Evolutionary conservation across 768 basidiomycete species (phyloP), one percentile per base, ranked within the genome.

Genomic region (Nevesoporus exiguus): DNA sequence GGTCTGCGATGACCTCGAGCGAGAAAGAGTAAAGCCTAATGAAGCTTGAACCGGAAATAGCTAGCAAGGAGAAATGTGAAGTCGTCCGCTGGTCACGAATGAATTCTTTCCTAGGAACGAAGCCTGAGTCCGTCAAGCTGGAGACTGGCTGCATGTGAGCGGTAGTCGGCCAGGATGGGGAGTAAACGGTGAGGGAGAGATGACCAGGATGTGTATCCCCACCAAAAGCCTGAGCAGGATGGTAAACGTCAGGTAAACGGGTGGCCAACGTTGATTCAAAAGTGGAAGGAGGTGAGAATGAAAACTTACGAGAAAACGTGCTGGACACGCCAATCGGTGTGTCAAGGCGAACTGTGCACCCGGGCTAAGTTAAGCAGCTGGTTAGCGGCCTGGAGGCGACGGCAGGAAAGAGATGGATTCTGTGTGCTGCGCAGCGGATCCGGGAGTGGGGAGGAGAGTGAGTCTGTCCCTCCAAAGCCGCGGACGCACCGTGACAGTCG

Each of bases 81-180:
- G 78, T 74, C 8, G 66, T 62, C 51, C 73, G 76, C 49, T 77
- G 77, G 62, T 86, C 81, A 33, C 78, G 81, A 55, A 85, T 71
- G 68, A 90, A 90, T 71, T 90, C 88, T 64, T 81, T 85, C 63
- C 88, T 73, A 21, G 89, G 88, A 33, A 77, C 76, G 58, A 90
- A 86, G 49, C 76, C 74, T 58, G 76, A 68, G 47, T 80, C 79
- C 51, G 78, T 61, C 51, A 67, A 57, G 37, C 52, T 60, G 49
- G 71, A 63, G 53, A 55, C 65, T 58, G 63, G 67, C 50, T 67
- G 69, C 69, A 71, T 70, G 60, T 63, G 57, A 58, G 49, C 50
- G 65, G 61, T 55, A 56, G 62, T 33, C 60, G 45, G 55, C 66
- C 64, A 58, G 56, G 66, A 51, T 59, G 57, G 52, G 56, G 54